Evolutionary conservation across 371 early-diverging fungal species (phyloP).

Genomic region (Parasitella parasitica): DNA sequence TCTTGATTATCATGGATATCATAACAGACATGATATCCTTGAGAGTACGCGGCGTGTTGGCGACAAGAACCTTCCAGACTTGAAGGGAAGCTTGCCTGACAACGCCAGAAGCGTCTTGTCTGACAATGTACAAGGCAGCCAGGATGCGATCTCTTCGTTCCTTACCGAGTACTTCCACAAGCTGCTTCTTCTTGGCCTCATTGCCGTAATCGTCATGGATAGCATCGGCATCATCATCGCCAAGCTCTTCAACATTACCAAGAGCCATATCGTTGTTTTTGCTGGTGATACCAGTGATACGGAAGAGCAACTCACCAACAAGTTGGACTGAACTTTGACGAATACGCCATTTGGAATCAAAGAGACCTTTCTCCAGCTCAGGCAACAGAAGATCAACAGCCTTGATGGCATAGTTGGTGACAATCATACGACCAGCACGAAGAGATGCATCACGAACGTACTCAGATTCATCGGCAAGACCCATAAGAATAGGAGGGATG

Average conservation of each 20-base stretch:
- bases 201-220: conserved; percentile 52
- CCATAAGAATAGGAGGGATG: conserved; percentile 85
- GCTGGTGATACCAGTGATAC: conserved; percentile 83
- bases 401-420: conserved; percentile 83
- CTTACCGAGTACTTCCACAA: conserved; percentile 82
- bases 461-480: conserved; percentile 95
- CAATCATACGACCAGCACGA: conserved; percentile 91
- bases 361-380: conserved; percentile 87
- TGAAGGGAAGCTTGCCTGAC: conserved; percentile 88
- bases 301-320: conserved; percentile 92
- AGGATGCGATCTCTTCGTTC: conserved; percentile 88
- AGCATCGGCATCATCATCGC: conserved; percentile 60
- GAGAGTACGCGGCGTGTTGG: conserved; percentile 95
- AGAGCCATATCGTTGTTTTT: conserved; percentile 48
- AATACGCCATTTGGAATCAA: conserved; percentile 93
- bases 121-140: conserved; percentile 90
- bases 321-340: conserved; percentile 93
- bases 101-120: conserved; percentile 77
- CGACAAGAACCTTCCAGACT: conserved; percentile 95
- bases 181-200: conserved; percentile 73
- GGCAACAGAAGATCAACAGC: conserved; percentile 91
- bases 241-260: conserved; percentile 44
- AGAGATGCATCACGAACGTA: conserved; percentile 91
- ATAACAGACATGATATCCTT: conserved; percentile 90
- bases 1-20: conserved; percentile 84